Evolutionary conservation across 2,329 filamentous ascomycete genomes (phyloP).

Genomic region (Sporothrix euskadiensis): DNA sequence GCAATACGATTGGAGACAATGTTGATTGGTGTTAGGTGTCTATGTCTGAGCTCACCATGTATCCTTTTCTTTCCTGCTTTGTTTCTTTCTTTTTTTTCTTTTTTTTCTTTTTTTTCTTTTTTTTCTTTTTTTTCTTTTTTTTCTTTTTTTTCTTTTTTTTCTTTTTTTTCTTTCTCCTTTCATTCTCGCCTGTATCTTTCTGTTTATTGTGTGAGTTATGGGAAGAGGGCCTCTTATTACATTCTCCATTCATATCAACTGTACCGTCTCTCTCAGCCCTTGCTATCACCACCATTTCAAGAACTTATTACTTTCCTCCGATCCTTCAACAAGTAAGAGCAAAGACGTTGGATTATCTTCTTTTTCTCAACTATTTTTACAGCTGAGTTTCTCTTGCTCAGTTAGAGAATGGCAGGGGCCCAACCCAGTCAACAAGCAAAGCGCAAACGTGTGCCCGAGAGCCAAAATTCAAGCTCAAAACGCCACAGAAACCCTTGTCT

Average conservation of each 20-base stretch:
- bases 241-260: neutral
- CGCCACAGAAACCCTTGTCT: neutral
- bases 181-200: too few relatives aligned
- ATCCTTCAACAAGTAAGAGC: neutral
- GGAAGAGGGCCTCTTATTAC: neutral
- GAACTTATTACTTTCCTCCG: too few relatives aligned
- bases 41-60: neutral
- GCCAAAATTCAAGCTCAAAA: conserved; percentile 3
- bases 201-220: too few relatives aligned
- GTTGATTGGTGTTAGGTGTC: neutral
- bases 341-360: neutral
- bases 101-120: neutral
- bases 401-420: neutral
- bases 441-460: neutral
- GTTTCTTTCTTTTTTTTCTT: neutral
- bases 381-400: neutral
- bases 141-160: neutral
- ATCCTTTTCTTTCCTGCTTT: neutral
- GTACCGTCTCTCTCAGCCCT: neutral
- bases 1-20: neutral
- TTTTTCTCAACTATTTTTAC: neutral
- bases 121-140: neutral
- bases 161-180: too few relatives aligned
- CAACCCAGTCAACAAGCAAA: neutral
- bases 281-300: too few relatives aligned